Conservation (phyloP, 208 protist genomes). For the Vickermania ingenoplastis region DNA sequence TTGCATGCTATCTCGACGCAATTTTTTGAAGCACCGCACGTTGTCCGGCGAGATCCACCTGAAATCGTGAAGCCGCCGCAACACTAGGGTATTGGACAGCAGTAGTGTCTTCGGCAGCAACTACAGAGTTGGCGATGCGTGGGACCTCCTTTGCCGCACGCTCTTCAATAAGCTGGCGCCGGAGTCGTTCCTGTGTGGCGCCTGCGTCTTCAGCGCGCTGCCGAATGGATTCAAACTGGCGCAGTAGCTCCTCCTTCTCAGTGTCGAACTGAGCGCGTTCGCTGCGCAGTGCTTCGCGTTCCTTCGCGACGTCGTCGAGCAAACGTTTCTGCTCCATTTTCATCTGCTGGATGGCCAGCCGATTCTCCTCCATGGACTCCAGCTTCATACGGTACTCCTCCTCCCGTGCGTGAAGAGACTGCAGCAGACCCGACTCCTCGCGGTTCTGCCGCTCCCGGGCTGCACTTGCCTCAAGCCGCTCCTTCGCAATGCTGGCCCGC, state of each 20-base stretch:
- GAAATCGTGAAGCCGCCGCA: constrained; percentile 33
- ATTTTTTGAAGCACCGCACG: constrained; percentile 69
- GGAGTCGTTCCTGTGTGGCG: constrained; percentile 39
- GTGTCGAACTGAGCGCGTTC: constrained; percentile 73
- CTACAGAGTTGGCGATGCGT: background rate
- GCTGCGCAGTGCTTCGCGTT: constrained; percentile 51
- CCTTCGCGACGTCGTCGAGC: constrained; percentile 26
- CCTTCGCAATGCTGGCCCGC: constrained; percentile 47
- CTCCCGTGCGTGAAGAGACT: constrained; percentile 62
- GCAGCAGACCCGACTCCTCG: constrained; percentile 62
- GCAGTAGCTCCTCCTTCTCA: constrained; percentile 67
- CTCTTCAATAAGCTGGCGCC: constrained; percentile 33
- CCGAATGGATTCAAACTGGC: constrained; percentile 54
- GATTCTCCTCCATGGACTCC: constrained; percentile 55
- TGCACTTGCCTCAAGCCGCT: constrained; percentile 60
- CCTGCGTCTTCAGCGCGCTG: constrained; percentile 59
- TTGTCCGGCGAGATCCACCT: constrained; percentile 75
- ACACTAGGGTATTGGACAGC: constrained; percentile 3
- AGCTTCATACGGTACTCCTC: constrained; percentile 57
- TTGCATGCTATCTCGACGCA: too few species aligned
- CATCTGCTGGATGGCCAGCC: constrained; percentile 35
- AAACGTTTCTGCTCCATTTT: constrained; percentile 48
- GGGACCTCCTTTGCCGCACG: constrained; percentile 8
- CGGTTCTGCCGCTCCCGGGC: constrained; percentile 69
- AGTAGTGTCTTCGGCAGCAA: constrained; percentile 1